Evolutionary conservation across 257 asterid genomes (phyloP).

Genomic region (Plantago major): DNA sequence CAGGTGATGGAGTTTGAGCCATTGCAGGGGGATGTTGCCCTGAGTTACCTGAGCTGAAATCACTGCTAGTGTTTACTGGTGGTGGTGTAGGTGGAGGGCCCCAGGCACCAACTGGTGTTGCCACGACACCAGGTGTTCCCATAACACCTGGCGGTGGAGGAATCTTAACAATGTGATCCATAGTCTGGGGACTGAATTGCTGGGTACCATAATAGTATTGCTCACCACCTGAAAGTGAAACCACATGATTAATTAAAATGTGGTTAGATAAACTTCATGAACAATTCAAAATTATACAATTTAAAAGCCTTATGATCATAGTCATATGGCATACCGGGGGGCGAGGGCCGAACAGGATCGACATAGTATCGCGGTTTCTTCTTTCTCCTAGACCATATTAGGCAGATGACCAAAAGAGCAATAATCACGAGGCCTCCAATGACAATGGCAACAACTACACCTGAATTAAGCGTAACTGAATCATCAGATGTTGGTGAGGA

Average conservation of each 20-base stretch:
- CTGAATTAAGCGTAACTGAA: slow-evolving; percentile 4
- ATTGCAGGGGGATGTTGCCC: slow-evolving; percentile 27
- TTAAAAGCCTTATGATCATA: neutral
- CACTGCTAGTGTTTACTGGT: slow-evolving; percentile 28
- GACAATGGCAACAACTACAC: slow-evolving; percentile 26
- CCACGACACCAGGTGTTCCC: slow-evolving; percentile 30
- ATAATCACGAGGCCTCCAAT: slow-evolving; percentile 34
- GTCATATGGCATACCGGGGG: slow-evolving; percentile 26
- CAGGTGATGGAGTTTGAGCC: slow-evolving; percentile 32
- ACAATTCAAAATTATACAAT: neutral
- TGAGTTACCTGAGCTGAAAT: slow-evolving; percentile 33
- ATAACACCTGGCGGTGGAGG: slow-evolving; percentile 43
- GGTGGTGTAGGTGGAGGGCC: slow-evolving; percentile 26
- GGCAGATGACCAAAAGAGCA: slow-evolving; percentile 31
- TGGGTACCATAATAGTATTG: slow-evolving; percentile 27
- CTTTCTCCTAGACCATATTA: slow-evolving; percentile 29
- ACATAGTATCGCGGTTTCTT: slow-evolving; percentile 33
- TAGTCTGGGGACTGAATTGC: slow-evolving; percentile 15
- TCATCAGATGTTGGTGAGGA: slow-evolving; percentile 1
- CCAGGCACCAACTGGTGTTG: slow-evolving; percentile 19
- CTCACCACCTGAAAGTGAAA: slow-evolving; percentile 25
- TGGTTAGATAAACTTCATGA: neutral
- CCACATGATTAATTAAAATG: neutral
- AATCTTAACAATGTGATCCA: slow-evolving; percentile 28
- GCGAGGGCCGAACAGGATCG: slow-evolving; percentile 25